Base-by-base conservation (phyloP, 1,139 yeast species). In the Insectozyma bohioensis region DNA sequence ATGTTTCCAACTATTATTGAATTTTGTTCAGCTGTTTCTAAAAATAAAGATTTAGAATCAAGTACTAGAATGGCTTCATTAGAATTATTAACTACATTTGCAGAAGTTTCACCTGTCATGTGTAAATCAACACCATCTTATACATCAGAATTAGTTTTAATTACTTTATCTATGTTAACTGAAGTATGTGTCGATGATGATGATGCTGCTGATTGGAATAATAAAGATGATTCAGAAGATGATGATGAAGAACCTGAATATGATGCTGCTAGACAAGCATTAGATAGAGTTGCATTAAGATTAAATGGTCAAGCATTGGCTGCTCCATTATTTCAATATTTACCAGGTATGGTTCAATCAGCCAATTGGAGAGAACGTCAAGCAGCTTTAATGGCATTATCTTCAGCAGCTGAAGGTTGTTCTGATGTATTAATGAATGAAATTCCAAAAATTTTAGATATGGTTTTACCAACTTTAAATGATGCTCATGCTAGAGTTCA, bases 361-460 rank as follows among this genome's bases (percentile, higher is more conserved):
- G 52, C 64, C 24, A 75, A 78, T 42, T 92, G 98, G 98, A 81
- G 95, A 57, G 95, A 88, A 58, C 82, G 97, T 42, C 96, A 88
- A 58, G 98, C 96, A 11, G 95, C 97, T 2, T 67, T 92, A 38
- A 92, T 92, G 97, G 97, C 97, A 0, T 67, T 92, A 28, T 87
- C 97, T 1, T 83, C 95, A 7, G 96, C 95, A 17, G 97, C 97
- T 24, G 98, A 92, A 65, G 98, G 98, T 30, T 92, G 97, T 61
- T 76, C 88, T 34, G 97, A 88, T 47, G 90, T 85, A 12, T 72
- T 92, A 61, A 83, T 85, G 39, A 69, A 76, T 26, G 96, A 88
- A 56, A 83, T 88, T 35, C 87, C 88, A 40, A 78, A 76, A 50
- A 78, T 92, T 28, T 66, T 92, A 46, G 95, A 86, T 47, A 70